These are phyloP conservation scores for Hysterium pulicare DNA, from an alignment of 2,329 filamentous ascomycete species.

Conservation along the genomic window DNA sequence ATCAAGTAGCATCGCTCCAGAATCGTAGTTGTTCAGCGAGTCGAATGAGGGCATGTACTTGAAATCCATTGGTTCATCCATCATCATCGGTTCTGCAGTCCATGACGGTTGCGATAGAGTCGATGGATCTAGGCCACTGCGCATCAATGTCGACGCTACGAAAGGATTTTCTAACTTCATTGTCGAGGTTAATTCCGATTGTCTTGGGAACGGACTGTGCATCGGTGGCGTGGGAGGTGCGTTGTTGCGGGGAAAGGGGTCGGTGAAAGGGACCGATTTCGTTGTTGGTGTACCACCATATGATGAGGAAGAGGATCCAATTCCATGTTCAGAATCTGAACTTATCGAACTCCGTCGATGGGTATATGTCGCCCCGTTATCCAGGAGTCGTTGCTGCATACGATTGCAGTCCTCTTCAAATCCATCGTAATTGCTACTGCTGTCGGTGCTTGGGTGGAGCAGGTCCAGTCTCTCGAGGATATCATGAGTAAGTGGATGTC, in stretches of 20 bases:
- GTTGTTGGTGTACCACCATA: conserved; percentile 38
- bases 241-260: conserved; percentile 29
- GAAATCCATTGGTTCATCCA: conserved; percentile 33
- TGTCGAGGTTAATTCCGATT: conserved; percentile 28
- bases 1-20: conserved; percentile 31
- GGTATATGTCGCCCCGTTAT: conserved; percentile 50
- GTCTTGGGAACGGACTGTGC: conserved; percentile 36
- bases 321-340: conserved; percentile 56
- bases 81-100: conserved; percentile 33
- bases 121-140: conserved; percentile 27
- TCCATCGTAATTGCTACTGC: conserved; percentile 41
- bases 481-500: conserved; percentile 60
- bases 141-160: conserved; percentile 28
- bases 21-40: conserved; percentile 28
- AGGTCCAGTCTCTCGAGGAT: conserved; percentile 59
- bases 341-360: conserved; percentile 55
- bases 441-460: conserved; percentile 51
- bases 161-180: conserved; percentile 29
- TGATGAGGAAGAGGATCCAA: conserved; percentile 37
- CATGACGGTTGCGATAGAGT: conserved; percentile 26
- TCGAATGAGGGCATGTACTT: conserved; percentile 34
- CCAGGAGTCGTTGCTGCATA: conserved; percentile 55
- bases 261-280: conserved; percentile 27
- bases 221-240: conserved; percentile 38
- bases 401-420: conserved; percentile 59